These are phyloP conservation scores for Hordeum marinum DNA, from an alignment of 176 grass and related monocot species.

Conservation along the genomic window DNA sequence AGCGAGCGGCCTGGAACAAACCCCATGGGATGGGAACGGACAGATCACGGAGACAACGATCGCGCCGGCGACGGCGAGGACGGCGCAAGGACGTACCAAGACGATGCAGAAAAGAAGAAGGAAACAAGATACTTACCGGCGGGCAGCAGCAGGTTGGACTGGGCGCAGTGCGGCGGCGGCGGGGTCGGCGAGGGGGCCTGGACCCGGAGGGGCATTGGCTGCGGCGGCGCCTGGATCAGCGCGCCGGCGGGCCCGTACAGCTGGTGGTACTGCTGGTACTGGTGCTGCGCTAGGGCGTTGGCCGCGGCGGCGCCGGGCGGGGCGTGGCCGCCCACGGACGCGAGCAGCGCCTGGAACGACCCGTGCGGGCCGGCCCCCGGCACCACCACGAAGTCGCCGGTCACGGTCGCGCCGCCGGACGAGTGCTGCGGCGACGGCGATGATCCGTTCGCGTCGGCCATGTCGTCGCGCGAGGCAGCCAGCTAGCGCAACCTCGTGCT, in stretches of 20 bases:
- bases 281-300: neutral
- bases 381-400: neutral
- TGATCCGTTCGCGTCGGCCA: slow-evolving; percentile 42
- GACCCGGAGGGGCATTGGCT: neutral
- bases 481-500: neutral
- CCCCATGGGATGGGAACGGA: neutral
- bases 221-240: slow-evolving; percentile 17
- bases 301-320: neutral
- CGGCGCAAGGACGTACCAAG: neutral
- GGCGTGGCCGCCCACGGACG: neutral
- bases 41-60: neutral
- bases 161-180: neutral
- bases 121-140: neutral
- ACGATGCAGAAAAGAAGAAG: neutral
- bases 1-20: neutral
- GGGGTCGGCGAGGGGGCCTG: neutral
- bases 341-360: slow-evolving; percentile 11
- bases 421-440: neutral
- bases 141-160: slow-evolving; percentile 12
- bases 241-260: neutral
- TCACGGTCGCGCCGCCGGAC: neutral
- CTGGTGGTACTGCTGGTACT: slow-evolving; percentile 4
- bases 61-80: neutral
- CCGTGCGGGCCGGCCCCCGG: neutral
- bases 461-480: neutral